These are phyloP conservation scores for Blastobotrys buckinghamii DNA, from an alignment of 1,139 yeast genomes.

Conservation along the genomic window DNA sequence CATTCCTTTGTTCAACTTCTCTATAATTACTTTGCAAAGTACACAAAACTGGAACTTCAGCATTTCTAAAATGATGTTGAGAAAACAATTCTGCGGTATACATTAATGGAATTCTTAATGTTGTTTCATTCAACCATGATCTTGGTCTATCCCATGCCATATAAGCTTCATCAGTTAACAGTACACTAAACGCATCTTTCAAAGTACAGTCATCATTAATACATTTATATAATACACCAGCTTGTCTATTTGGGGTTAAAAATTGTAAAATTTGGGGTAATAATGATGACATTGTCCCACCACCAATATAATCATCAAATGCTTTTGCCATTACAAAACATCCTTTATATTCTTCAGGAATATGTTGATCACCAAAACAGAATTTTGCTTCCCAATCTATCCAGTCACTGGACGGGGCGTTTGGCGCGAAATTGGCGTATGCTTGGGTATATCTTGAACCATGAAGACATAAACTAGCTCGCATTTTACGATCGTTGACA, in stretches of 20 bases:
- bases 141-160: constrained; percentile 18
- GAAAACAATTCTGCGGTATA: constrained; percentile 27
- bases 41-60: constrained; percentile 13
- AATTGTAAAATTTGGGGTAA: constrained; percentile 1
- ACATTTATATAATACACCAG: constrained; percentile 27
- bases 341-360: constrained; percentile 14
- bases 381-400: constrained; percentile 18
- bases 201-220: constrained; percentile 13
- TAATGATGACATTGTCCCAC: neutral
- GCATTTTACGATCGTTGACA: constrained; percentile 2
- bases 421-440: constrained; percentile 6
- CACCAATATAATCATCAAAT: neutral
- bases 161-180: constrained; percentile 27
- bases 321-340: constrained; percentile 21
- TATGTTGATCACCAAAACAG: constrained; percentile 15
- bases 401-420: constrained; percentile 11
- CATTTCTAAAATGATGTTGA: constrained; percentile 20
- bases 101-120: constrained; percentile 20
- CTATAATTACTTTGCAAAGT: neutral
- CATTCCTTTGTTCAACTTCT: neutral
- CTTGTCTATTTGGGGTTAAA: constrained; percentile 20
- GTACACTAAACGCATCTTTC: constrained; percentile 23
- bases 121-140: constrained; percentile 8
- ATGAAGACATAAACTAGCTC: constrained; percentile 18
- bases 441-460: constrained; percentile 18